A percentile compares a stretch with the other conserved stretches of the same genome.
Conservation (phyloP, 352 stramenopile species). For the Phytopythium cucurbitacearum region DNA sequence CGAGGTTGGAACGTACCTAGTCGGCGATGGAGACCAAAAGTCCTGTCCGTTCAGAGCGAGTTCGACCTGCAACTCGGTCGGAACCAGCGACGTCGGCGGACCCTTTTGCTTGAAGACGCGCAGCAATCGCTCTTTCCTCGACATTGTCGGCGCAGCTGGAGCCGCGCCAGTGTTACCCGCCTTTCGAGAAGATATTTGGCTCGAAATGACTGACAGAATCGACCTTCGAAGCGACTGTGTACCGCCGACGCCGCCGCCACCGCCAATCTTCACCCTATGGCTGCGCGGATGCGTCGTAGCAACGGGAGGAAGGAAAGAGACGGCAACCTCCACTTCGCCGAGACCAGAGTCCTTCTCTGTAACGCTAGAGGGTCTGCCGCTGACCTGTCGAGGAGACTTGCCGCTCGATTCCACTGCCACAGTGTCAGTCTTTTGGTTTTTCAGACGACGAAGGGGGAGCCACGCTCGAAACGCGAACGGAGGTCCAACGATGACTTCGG, state of each 20-base stretch:
- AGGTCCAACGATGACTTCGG: conserved; percentile 9
- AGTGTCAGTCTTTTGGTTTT: conserved; percentile 11
- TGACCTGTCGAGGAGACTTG: too few species aligned
- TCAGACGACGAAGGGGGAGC: conserved; percentile 41
- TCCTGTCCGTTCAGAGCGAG: conserved; percentile 65
- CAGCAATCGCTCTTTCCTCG: conserved; percentile 47
- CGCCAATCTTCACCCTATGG: too few species aligned
- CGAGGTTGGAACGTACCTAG: conserved; percentile 4
- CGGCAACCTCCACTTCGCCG: conserved; percentile 50
- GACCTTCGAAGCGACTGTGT: conserved; percentile 26
- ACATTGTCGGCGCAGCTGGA: conserved; percentile 1
- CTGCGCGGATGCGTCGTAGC: background rate
- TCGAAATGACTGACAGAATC: conserved; percentile 48
- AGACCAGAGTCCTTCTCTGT: conserved; percentile 7
- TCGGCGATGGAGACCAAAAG: conserved; percentile 45
- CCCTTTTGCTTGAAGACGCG: conserved; percentile 37
- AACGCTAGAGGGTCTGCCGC: too few species aligned
- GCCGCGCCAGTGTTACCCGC: conserved; percentile 2
- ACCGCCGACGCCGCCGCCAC: background rate
- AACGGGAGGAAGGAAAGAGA: conserved; percentile 35
- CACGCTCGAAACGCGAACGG: conserved; percentile 43
- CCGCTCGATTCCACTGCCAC: background rate
- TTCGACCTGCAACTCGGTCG: conserved; percentile 48
- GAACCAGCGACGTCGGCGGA: conserved; percentile 22
- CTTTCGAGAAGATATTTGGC: conserved; percentile 6